These are phyloP conservation scores for Lasiosphaeria miniovina DNA, from an alignment of 495 filamentous ascomycete species.

Conservation along the genomic window DNA sequence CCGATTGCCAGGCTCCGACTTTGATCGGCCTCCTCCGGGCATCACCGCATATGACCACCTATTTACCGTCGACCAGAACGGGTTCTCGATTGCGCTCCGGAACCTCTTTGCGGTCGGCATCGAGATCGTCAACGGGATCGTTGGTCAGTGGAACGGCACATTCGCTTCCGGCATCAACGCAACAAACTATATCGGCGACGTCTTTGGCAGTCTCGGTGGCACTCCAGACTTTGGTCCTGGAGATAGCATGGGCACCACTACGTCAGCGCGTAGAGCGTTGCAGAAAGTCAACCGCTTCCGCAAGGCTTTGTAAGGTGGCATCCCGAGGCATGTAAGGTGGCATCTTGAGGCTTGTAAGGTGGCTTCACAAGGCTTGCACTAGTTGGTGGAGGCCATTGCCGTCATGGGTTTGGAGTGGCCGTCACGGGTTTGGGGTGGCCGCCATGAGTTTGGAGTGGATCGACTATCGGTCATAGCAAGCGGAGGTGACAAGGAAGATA, in stretches of 20 bases:
- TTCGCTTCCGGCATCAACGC: constrained; percentile 60
- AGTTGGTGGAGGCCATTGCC: too few species aligned
- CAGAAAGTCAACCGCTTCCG: neutral
- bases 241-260: constrained; percentile 28
- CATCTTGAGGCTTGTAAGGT: too few species aligned
- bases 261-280: constrained; percentile 7
- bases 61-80: constrained; percentile 56
- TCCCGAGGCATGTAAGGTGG: too few species aligned
- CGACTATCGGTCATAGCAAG: too few species aligned
- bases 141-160: constrained; percentile 55
- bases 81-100: constrained; percentile 53
- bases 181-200: constrained; percentile 70
- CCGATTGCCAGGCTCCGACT: constrained; percentile 53
- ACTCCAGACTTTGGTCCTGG: constrained; percentile 64
- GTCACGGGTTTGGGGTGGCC: too few species aligned
- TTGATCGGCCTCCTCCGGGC: constrained; percentile 64
- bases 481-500: too few species aligned
- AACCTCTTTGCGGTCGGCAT: constrained; percentile 69
- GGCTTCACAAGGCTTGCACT: too few species aligned
- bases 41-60: constrained; percentile 54
- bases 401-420: too few species aligned
- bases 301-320: too few species aligned
- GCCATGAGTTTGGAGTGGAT: too few species aligned
- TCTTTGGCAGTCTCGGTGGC: constrained; percentile 65
- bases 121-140: constrained; percentile 64